Base-by-base conservation (phyloP, 192 early-diverging fungal genomes). In the Umbelopsis isabellina region DNA sequence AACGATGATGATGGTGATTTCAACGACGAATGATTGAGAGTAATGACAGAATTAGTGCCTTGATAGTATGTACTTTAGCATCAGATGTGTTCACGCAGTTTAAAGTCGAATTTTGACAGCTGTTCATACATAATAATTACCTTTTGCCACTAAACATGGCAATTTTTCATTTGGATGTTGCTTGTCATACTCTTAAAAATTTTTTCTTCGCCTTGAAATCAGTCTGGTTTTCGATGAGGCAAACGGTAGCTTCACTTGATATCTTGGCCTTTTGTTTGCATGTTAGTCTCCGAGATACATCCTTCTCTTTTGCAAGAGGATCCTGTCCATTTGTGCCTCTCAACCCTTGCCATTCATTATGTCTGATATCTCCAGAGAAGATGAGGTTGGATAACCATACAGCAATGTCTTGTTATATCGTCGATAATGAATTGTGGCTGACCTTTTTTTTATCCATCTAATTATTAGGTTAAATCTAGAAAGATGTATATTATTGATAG, bases 121-220 rank as follows among this genome's bases (percentile, higher is more conserved):
- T 4, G 13, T 13, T 9, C 55, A 11, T 27, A 16, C 25, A 61
- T 16, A 61, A 35, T 35, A 61, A 61, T 61, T 61, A 35, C 27
- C 55, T 61, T 61, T 61, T 61, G 55, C 55, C 55, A 61, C 55
- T 35, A 25, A n/a, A 35, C 16, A 35, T 16, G 21, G 21, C 11
- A 61, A 61, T 61, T 41, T 41, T 41, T 41, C 55, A 30, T 61
- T 61, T 61, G 30, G 30, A 61, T 61, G n/a, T 61, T 61, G 11
- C 15, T 61, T 41, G 37, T 41, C 37, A 41, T 41, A 16, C 55
- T 33, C 55, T 61, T 61, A 61, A 61, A 61, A 61, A 61, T 61
- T 61, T 61, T 52, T 61, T 61, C 27, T 61, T 61, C 55, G 55
- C 55, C 55, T 35, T 61, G 55, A 61, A 61, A 61, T 61, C 55